A percentile compares a stretch with the other conserved stretches of the same genome.
Conservation (phyloP, 2,329 filamentous ascomycete genomes). For the Didymella sp. region DNA sequence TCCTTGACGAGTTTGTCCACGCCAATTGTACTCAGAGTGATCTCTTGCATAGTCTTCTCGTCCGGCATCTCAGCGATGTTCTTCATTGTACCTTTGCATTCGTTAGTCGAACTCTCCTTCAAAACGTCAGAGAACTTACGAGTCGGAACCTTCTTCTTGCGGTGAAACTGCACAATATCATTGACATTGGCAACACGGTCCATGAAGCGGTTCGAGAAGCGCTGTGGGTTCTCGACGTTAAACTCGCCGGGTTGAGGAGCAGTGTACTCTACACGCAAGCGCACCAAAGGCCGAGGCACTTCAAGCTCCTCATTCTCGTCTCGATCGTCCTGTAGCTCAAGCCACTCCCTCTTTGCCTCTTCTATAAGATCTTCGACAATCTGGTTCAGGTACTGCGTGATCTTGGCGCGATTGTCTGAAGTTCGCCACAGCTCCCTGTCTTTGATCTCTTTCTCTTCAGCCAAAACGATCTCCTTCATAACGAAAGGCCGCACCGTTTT, state of each 20-base stretch:
- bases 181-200: slow-evolving; percentile 92
- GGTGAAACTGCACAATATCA: slow-evolving; percentile 91
- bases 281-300: slow-evolving; percentile 80
- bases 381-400: slow-evolving; percentile 77
- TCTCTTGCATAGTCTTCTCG: slow-evolving; percentile 65
- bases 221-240: slow-evolving; percentile 92
- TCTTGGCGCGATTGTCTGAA: slow-evolving; percentile 80
- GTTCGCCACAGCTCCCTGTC: slow-evolving; percentile 77
- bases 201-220: slow-evolving; percentile 91
- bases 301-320: slow-evolving; percentile 64
- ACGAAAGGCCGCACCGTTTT: slow-evolving; percentile 92
- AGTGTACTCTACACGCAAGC: slow-evolving; percentile 89
- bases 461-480: slow-evolving; percentile 79
- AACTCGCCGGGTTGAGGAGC: slow-evolving; percentile 84
- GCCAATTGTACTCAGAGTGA: slow-evolving; percentile 77
- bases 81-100: slow-evolving; percentile 52
- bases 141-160: slow-evolving; percentile 73
- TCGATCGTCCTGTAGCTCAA: slow-evolving; percentile 67
- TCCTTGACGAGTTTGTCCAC: slow-evolving; percentile 89
- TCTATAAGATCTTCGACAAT: slow-evolving; percentile 88
- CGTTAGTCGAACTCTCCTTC: neutral
- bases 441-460: slow-evolving; percentile 77
- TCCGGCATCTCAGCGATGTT: slow-evolving; percentile 67
- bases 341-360: slow-evolving; percentile 82
- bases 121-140: slow-evolving; percentile 24